These are phyloP conservation scores for Pseudopediastrum boryanum DNA, from an alignment of 139 green algal species.

Conservation along the genomic window DNA sequence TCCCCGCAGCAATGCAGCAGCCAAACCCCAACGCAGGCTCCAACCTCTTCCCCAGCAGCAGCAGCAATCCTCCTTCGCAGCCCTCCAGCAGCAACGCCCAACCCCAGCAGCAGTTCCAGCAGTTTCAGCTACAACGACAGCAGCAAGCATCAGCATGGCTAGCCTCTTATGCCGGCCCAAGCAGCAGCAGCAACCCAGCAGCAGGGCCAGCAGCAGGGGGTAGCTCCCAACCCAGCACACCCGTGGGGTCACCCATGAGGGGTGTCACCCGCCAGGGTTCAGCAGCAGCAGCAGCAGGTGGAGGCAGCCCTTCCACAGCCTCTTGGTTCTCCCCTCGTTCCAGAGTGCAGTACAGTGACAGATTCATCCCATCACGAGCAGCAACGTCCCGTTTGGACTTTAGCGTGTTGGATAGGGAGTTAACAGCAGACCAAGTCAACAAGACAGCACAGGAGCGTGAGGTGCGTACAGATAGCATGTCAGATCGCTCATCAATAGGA, in stretches of 20 bases:
- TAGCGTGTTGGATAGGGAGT: constrained; percentile 74
- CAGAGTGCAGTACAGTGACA: constrained; percentile 74
- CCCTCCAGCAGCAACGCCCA: too few species aligned
- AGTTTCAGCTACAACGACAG: background rate
- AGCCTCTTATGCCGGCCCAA: background rate
- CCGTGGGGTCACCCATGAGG: constrained; percentile 16
- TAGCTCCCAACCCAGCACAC: constrained; percentile 19
- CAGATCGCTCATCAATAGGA: too few species aligned
- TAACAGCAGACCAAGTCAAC: constrained; percentile 57
- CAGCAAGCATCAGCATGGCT: constrained; percentile 9
- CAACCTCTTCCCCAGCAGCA: background rate
- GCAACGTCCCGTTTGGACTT: constrained; percentile 71
- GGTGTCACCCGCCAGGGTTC: background rate
- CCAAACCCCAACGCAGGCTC: too few species aligned
- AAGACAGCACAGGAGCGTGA: constrained; percentile 47
- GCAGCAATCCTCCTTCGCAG: background rate
- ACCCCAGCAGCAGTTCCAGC: background rate
- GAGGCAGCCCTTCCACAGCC: constrained; percentile 17
- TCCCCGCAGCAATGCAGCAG: too few species aligned
- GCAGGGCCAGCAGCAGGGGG: background rate
- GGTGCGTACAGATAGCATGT: too few species aligned
- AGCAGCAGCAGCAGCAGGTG: background rate
- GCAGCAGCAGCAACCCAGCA: constrained; percentile 9
- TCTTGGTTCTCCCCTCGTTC: constrained; percentile 38
- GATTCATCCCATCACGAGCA: constrained; percentile 84